Evolutionary conservation across 2,329 filamentous ascomycete species (phyloP).

Genomic region (Fusarium pseudocircinatum): DNA sequence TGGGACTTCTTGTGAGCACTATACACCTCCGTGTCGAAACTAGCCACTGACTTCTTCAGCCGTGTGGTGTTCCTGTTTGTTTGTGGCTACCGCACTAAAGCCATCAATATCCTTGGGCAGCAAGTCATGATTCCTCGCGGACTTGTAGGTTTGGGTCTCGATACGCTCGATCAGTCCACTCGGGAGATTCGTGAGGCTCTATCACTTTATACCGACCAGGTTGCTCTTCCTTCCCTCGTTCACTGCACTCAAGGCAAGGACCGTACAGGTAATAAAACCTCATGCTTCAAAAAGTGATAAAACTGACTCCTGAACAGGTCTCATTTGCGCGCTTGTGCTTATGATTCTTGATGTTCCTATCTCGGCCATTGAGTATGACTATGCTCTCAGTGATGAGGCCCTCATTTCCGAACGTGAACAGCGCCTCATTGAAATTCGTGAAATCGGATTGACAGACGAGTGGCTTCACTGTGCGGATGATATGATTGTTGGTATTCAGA

Average conservation of each 20-base stretch:
- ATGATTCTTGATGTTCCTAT: conserved; percentile 68
- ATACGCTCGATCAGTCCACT: conserved; percentile 75
- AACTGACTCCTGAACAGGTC: conserved; percentile 61
- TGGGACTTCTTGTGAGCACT: conserved; percentile 66
- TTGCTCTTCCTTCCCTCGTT: conserved; percentile 71
- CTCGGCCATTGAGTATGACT: conserved; percentile 75
- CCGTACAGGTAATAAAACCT: conserved; percentile 54
- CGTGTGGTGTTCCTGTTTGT: conserved; percentile 68
- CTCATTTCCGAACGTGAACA: conserved; percentile 69
- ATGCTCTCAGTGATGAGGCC: conserved; percentile 69
- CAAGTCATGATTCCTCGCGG: conserved; percentile 79
- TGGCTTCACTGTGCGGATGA: conserved; percentile 74
- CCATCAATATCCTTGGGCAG: conserved; percentile 73
- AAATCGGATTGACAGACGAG: conserved; percentile 76
- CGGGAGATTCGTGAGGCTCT: conserved; percentile 63
- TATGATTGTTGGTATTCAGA: conserved; percentile 68
- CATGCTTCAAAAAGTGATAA: too few species aligned
- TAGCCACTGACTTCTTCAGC: conserved; percentile 31
- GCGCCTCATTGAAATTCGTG: conserved; percentile 73
- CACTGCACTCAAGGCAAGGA: conserved; percentile 95
- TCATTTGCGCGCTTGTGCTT: conserved; percentile 74
- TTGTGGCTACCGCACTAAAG: conserved; percentile 73
- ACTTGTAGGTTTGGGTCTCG: conserved; percentile 73
- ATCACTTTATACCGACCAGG: conserved; percentile 41
- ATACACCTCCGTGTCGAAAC: background rate